Conservation (phyloP, 345 rosid species). For the Heritiera fomes region DNA sequence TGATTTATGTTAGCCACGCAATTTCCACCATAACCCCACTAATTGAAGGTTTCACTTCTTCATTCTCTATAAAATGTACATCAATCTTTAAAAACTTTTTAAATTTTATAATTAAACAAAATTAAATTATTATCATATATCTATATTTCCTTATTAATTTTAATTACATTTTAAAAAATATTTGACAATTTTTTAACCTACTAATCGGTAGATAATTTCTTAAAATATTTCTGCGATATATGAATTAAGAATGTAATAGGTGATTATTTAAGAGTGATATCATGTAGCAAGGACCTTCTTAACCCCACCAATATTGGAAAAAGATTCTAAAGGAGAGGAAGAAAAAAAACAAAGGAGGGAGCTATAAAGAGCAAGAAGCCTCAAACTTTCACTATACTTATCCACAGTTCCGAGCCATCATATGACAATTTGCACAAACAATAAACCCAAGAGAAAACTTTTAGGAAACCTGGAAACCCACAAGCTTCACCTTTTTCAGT, state of each 20-base stretch:
- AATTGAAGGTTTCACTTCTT: slow-evolving; percentile 4
- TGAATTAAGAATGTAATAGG: not conserved
- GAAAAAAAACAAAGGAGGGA: not conserved
- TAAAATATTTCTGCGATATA: too few species aligned
- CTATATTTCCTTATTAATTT: too few species aligned
- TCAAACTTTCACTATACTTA: slow-evolving; percentile 24
- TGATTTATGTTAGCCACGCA: slow-evolving; percentile 14
- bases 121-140: too few species aligned
- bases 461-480: slow-evolving; percentile 4
- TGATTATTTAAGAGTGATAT: not conserved
- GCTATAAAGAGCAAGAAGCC: not conserved
- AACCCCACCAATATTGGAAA: slow-evolving; percentile 19
- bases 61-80: too few species aligned
- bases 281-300: slow-evolving; percentile 10
- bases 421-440: slow-evolving; percentile 17
- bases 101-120: too few species aligned
- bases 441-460: slow-evolving; percentile 10
- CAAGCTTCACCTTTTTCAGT: slow-evolving; percentile 24
- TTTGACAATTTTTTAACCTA: too few species aligned
- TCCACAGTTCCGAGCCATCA: slow-evolving; percentile 18
- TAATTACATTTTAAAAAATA: too few species aligned
- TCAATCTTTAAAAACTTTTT: not conserved
- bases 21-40: not conserved
- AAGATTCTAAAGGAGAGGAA: not conserved
- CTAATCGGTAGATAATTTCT: too few species aligned